Conservation (phyloP, 441 rosid species). For the Euphorbia celastroides region DNA sequence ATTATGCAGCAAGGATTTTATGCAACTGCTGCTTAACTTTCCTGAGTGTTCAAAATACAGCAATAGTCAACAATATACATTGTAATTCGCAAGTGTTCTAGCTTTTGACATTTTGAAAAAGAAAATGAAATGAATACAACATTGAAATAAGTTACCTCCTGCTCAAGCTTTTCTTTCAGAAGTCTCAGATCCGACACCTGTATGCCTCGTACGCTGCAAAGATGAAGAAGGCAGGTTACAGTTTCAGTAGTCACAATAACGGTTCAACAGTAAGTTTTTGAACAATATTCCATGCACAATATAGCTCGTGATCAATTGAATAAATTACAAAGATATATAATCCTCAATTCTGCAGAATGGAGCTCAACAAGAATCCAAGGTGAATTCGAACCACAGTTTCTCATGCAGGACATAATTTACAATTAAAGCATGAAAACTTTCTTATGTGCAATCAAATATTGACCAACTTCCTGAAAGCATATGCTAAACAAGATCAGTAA, state of each 20-base stretch:
- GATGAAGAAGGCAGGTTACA: conserved; percentile 11
- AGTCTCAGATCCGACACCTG: conserved; percentile 60
- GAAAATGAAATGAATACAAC: background rate
- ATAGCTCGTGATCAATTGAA: background rate
- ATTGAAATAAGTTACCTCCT: conserved; percentile 50
- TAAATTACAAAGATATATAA: background rate
- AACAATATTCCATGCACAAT: background rate
- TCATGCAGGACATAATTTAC: background rate
- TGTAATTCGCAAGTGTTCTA: background rate
- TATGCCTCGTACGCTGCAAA: conserved; percentile 78
- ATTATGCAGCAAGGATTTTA: background rate
- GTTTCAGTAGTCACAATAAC: conserved; percentile 3
- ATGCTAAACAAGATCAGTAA: background rate
- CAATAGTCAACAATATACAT: background rate
- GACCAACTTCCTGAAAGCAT: background rate
- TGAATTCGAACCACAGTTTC: background rate
- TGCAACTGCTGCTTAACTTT: background rate
- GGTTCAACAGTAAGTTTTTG: conserved; percentile 6
- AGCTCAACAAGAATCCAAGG: background rate
- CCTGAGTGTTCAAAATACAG: background rate
- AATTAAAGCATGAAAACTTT: background rate
- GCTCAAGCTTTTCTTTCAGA: conserved; percentile 83
- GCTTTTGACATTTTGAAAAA: background rate
- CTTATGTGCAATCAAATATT: background rate
- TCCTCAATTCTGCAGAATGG: background rate